phyloP scores from a whole-genome alignment of 768 basidiomycete genomes.

The Tubosaeta sp. region DNA sequence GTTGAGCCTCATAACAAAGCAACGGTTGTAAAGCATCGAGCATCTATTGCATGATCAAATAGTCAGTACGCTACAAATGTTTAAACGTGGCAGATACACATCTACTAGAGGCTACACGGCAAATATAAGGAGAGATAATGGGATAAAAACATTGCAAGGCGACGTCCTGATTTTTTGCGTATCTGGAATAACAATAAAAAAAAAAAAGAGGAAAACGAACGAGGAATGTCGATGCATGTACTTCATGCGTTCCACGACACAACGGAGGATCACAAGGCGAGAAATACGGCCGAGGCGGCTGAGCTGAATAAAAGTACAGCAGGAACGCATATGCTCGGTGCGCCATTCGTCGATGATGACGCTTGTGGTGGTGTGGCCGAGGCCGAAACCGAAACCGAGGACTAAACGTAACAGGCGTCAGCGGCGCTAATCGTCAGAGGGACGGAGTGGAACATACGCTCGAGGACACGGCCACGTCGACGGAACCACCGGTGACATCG shows the following conservation, averaged over 20 bases:
- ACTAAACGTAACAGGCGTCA: background rate
- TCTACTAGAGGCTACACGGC: background rate
- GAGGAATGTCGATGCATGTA: background rate
- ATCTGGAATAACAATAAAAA: background rate
- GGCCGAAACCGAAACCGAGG: background rate
- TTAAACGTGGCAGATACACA: background rate
- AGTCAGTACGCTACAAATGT: background rate
- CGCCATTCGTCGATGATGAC: constrained; percentile 9
- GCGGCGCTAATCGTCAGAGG: background rate
- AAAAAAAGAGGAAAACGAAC: background rate
- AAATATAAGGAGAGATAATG: background rate
- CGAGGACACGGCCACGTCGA: background rate
- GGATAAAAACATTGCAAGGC: too few relatives aligned
- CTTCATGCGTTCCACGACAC: too few relatives aligned
- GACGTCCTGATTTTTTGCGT: too few relatives aligned
- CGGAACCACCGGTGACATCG: background rate
- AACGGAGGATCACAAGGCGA: background rate
- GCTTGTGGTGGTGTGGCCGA: background rate
- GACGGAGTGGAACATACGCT: background rate
- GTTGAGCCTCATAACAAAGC: too few relatives aligned
- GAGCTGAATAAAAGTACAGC: background rate
- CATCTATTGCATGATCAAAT: background rate
- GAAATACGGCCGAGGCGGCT: background rate
- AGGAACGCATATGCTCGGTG: constrained; percentile 7
- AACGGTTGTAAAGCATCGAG: too few relatives aligned